These are phyloP conservation scores for Pseudozyma sp. DNA, from an alignment of 1,284 basidiomycete species.

Conservation along the genomic window DNA sequence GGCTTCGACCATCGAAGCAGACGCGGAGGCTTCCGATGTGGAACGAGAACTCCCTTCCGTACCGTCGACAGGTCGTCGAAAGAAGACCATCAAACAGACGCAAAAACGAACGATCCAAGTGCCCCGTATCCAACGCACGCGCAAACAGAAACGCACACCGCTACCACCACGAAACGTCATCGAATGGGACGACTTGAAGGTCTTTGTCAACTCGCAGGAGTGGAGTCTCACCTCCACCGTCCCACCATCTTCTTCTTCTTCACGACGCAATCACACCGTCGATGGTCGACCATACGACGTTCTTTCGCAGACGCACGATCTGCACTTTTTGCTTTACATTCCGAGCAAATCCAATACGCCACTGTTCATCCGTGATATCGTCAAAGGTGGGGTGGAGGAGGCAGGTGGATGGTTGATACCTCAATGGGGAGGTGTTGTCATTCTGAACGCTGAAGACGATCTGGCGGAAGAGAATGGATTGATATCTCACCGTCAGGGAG, in stretches of 20 bases:
- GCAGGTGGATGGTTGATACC: constrained; percentile 83
- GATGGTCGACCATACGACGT: constrained; percentile 22
- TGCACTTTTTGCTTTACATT: constrained; percentile 91
- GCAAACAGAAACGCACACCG: constrained; percentile 11
- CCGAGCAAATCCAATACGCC: constrained; percentile 80
- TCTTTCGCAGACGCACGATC: constrained; percentile 72
- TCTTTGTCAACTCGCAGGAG: constrained; percentile 93
- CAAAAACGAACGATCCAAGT: constrained; percentile 29
- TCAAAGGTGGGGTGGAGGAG: constrained; percentile 10
- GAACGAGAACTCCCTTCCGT: constrained; percentile 2
- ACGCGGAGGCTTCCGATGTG: constrained; percentile 8
- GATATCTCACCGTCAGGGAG: background rate
- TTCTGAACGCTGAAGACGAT: constrained; percentile 73
- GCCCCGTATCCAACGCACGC: constrained; percentile 8
- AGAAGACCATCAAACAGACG: constrained; percentile 12
- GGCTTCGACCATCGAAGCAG: background rate
- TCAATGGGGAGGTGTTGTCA: constrained; percentile 91
- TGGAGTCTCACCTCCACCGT: constrained; percentile 77
- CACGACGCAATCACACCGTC: background rate
- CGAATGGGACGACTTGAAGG: constrained; percentile 62
- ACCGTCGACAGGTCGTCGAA: constrained; percentile 1
- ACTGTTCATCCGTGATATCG: constrained; percentile 75
- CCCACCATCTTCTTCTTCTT: constrained; percentile 14
- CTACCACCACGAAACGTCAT: constrained; percentile 35
- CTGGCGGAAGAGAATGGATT: background rate